These are phyloP conservation scores for Musa schizocarpa DNA, from an alignment of 176 grass and related monocot genomes.

Conservation along the genomic window DNA sequence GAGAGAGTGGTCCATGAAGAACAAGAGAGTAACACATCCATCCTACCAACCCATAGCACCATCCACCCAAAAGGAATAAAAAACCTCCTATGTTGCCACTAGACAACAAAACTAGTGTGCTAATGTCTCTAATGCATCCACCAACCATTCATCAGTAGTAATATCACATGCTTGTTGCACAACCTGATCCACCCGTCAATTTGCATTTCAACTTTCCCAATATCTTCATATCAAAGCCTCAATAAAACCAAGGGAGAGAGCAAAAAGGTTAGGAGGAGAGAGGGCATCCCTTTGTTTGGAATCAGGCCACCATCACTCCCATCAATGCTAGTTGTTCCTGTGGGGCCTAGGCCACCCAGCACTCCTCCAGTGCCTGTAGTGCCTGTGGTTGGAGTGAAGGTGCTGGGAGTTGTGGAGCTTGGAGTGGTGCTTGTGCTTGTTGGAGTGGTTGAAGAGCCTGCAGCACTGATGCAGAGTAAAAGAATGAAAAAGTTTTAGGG, in stretches of 20 bases:
- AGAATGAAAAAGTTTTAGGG: neutral
- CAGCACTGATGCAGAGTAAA: neutral
- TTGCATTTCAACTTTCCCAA: neutral
- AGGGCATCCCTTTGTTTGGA: neutral
- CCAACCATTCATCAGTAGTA: neutral
- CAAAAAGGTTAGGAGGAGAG: neutral
- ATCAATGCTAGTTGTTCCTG: neutral
- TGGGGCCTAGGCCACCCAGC: neutral
- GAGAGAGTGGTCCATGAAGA: neutral
- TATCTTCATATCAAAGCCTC: neutral
- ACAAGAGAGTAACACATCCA: neutral
- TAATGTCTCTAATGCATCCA: neutral
- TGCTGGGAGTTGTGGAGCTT: neutral
- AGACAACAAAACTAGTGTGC: neutral
- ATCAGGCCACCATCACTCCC: neutral
- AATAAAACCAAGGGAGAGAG: neutral
- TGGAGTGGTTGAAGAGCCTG: conserved; percentile 2
- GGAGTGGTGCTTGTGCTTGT: neutral
- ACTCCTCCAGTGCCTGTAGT: neutral
- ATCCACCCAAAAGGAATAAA: neutral
- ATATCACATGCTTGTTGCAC: neutral
- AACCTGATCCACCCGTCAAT: neutral
- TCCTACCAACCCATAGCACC: no score
- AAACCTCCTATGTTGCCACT: neutral
- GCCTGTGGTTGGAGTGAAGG: neutral